Evolutionary conservation across 2,329 filamentous ascomycete genomes (phyloP).

Genomic region (Hypomyces perniciosus): DNA sequence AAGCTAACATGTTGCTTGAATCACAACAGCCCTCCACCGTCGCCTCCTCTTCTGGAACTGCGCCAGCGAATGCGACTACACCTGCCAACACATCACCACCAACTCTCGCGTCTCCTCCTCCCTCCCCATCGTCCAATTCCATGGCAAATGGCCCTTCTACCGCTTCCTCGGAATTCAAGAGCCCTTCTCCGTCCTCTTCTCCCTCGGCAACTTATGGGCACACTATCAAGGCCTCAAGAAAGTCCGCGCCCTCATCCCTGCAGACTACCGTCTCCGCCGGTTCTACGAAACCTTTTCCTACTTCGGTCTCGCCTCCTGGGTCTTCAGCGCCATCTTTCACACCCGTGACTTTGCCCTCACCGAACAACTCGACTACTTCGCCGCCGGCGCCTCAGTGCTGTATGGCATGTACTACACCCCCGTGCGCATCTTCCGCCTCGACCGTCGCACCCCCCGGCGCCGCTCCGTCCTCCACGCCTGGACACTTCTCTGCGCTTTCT

Average conservation of each 20-base stretch:
- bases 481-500: conserved; percentile 63
- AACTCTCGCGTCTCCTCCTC: conserved; percentile 58
- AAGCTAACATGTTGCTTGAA: neutral
- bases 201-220: conserved; percentile 81
- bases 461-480: conserved; percentile 60
- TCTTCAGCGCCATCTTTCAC: conserved; percentile 87
- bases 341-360: conserved; percentile 78
- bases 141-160: conserved; percentile 97
- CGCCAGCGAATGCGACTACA: conserved; percentile 92
- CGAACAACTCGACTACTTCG: conserved; percentile 96
- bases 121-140: conserved; percentile 77
- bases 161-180: conserved; percentile 91
- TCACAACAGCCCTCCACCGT: conserved; percentile 64
- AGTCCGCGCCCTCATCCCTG: conserved; percentile 64
- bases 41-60: conserved; percentile 90
- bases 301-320: conserved; percentile 77
- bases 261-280: conserved; percentile 65
- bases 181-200: conserved; percentile 89
- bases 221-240: conserved; percentile 72
- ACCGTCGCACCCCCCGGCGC: conserved; percentile 44
- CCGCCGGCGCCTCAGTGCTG: conserved; percentile 79
- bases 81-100: conserved; percentile 92
- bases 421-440: conserved; percentile 77
- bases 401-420: conserved; percentile 86
- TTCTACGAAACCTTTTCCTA: conserved; percentile 79